Conservation (phyloP, 306 rosid genomes). For the Citrullus amarus region DNA sequence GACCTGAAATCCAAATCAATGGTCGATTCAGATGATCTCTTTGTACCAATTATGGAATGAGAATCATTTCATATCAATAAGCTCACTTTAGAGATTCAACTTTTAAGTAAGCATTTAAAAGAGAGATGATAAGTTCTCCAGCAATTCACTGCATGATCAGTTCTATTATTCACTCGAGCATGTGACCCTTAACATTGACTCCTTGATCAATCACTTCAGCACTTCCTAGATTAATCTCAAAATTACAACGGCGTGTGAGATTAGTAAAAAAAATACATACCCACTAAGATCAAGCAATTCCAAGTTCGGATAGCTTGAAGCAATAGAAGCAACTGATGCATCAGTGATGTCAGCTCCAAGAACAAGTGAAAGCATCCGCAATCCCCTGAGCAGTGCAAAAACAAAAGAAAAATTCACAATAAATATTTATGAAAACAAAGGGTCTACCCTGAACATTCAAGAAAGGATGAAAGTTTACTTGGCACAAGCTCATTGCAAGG, state of each 20-base stretch:
- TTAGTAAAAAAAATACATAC: slow-evolving; percentile 28
- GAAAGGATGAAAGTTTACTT: background rate
- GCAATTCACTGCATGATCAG: background rate
- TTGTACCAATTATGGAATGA: background rate
- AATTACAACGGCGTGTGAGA: background rate
- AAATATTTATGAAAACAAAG: background rate
- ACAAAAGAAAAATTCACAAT: background rate
- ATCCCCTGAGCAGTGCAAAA: slow-evolving; percentile 33
- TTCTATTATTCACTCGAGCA: background rate
- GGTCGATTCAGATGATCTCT: background rate
- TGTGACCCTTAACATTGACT: background rate
- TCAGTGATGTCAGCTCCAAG: slow-evolving; percentile 90
- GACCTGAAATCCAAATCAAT: slow-evolving; percentile 46
- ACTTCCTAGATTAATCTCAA: background rate
- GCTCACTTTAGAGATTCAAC: background rate
- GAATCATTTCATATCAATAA: background rate
- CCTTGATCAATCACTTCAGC: background rate
- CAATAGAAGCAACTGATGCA: slow-evolving; percentile 97
- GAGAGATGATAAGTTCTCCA: background rate
- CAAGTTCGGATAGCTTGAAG: slow-evolving; percentile 64
- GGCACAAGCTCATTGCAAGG: background rate
- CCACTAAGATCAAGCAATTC: slow-evolving; percentile 95
- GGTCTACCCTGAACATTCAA: background rate
- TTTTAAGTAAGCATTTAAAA: background rate
- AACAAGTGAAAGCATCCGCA: slow-evolving; percentile 91